These are phyloP conservation scores for Meyerozyma sp. DNA, from an alignment of 1,139 yeast genomes.

Conservation along the genomic window DNA sequence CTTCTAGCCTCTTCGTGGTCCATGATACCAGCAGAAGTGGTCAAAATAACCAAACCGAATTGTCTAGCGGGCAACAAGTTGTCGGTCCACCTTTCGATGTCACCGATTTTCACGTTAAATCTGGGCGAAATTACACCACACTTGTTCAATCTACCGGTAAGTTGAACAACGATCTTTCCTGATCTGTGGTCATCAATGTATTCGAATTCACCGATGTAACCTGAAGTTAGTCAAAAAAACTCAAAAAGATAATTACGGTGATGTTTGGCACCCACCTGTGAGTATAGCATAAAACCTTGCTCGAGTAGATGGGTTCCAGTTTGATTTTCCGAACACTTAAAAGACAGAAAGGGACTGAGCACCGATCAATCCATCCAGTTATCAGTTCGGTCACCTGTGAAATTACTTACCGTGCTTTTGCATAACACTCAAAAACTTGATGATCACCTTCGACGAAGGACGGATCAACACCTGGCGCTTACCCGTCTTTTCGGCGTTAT, in stretches of 20 bases:
- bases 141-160: slow-evolving; percentile 97
- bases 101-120: slow-evolving; percentile 90
- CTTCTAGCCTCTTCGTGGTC: slow-evolving; percentile 99
- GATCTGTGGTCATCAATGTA: slow-evolving; percentile 99
- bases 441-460: slow-evolving; percentile 98
- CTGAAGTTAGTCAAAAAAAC: slow-evolving; percentile 21
- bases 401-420: slow-evolving; percentile 73
- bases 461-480: slow-evolving; percentile 98
- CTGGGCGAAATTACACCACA: slow-evolving; percentile 98
- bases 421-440: slow-evolving; percentile 95
- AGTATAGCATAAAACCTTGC: slow-evolving; percentile 45
- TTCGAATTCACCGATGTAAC: slow-evolving; percentile 99
- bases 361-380: slow-evolving; percentile 96
- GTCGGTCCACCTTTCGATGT: slow-evolving; percentile 97
- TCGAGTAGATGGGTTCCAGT: slow-evolving; percentile 69
- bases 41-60: slow-evolving; percentile 93
- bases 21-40: slow-evolving; percentile 99
- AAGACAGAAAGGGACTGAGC: slow-evolving; percentile 92
- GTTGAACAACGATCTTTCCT: slow-evolving; percentile 93
- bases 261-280: slow-evolving; percentile 5
- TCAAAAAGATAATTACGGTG: background rate
- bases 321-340: slow-evolving; percentile 91
- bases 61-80: slow-evolving; percentile 98
- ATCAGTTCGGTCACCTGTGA: slow-evolving; percentile 67
- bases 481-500: slow-evolving; percentile 99